These are phyloP conservation scores for Hansfordia pulvinata DNA, from an alignment of 2,329 filamentous ascomycete genomes.

Conservation along the genomic window DNA sequence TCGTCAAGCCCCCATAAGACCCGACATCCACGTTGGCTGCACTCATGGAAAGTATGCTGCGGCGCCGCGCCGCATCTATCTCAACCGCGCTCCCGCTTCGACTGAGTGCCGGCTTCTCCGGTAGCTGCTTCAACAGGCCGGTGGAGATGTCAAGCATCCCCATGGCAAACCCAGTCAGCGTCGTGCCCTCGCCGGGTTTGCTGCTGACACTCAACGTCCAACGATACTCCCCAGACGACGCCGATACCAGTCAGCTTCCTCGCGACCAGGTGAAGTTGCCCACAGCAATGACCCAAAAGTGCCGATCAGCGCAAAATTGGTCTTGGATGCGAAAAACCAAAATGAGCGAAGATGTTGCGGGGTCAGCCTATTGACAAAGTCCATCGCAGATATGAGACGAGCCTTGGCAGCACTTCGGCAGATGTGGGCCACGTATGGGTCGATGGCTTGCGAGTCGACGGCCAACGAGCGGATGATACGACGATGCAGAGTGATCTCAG, in stretches of 20 bases:
- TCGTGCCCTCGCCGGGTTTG: conserved; percentile 48
- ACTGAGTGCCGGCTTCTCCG: conserved; percentile 56
- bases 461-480: conserved; percentile 76
- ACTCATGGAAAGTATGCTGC: conserved; percentile 22
- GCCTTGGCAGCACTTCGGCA: conserved; percentile 91
- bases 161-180: conserved; percentile 58
- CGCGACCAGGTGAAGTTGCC: conserved; percentile 73
- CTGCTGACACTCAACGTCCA: conserved; percentile 87
- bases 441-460: conserved; percentile 31
- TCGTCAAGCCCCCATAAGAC: conserved; percentile 28
- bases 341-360: conserved; percentile 79
- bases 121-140: conserved; percentile 53
- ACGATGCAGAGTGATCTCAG: conserved; percentile 84
- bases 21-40: conserved; percentile 13
- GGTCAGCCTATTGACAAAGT: conserved; percentile 87
- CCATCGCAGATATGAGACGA: conserved; percentile 87
- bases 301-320: conserved; percentile 88
- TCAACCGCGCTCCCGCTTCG: conserved; percentile 36
- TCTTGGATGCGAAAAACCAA: conserved; percentile 81
- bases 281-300: conserved; percentile 85
- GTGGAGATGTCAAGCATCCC: conserved; percentile 64
- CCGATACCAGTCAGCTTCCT: conserved; percentile 89
- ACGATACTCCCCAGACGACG: conserved; percentile 76
- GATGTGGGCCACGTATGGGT: conserved; percentile 79
- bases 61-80: conserved; percentile 23